A percentile compares a stretch with the other conserved stretches of the same genome.
phyloP scores from a whole-genome alignment of 768 basidiomycete genomes.

The Kwoniella heveanensis region DNA sequence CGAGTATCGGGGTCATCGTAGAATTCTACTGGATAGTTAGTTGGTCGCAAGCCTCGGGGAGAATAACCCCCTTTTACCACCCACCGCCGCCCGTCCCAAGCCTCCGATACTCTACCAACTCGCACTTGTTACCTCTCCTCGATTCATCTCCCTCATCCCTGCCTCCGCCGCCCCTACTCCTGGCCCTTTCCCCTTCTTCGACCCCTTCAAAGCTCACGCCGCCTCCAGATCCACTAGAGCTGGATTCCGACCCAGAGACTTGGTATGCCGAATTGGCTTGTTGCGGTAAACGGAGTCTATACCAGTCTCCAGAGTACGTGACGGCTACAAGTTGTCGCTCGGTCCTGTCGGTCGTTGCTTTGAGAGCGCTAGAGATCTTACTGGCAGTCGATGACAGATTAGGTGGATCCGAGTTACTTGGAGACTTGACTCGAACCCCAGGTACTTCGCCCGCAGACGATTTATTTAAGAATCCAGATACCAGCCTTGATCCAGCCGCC shows the following conservation, averaged over 20 bases:
- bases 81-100: slow-evolving; percentile 49
- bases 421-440: background rate
- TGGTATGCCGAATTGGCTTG: background rate
- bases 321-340: slow-evolving; percentile 53
- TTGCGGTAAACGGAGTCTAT: slow-evolving; percentile 52
- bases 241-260: background rate
- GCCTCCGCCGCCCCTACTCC: slow-evolving; percentile 6
- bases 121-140: slow-evolving; percentile 31
- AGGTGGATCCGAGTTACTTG: background rate
- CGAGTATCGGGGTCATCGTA: background rate
- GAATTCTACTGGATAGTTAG: too few relatives aligned
- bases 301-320: slow-evolving; percentile 56
- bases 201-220: slow-evolving; percentile 1
- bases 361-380: background rate
- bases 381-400: background rate
- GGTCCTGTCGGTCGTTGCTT: background rate
- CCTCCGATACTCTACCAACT: slow-evolving; percentile 51
- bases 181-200: background rate
- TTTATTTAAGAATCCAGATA: background rate
- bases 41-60: too few relatives aligned
- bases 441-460: background rate
- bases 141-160: slow-evolving; percentile 17
- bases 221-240: background rate
- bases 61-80: slow-evolving; percentile 44
- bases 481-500: background rate